Percentiles rank a stretch among this genome's conserved stretches.
These are phyloP conservation scores for Chimonanthus praecox DNA, from an alignment of 164 flowering plant species.

Conservation along the genomic window DNA sequence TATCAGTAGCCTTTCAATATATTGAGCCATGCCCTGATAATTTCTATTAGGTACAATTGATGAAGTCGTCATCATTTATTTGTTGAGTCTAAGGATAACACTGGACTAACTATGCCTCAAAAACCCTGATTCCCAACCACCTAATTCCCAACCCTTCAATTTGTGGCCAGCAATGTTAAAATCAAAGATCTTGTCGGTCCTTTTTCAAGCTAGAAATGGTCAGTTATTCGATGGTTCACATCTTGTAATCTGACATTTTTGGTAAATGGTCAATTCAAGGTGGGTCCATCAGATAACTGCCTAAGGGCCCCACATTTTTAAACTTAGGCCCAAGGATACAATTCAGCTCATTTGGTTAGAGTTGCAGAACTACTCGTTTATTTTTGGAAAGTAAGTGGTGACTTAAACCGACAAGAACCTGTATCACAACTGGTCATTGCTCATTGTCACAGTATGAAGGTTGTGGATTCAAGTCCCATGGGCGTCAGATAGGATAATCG, in stretches of 20 bases:
- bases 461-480: no score
- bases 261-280: not conserved
- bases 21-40: not conserved
- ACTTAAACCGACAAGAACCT: no score
- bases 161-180: not conserved
- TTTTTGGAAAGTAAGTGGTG: no score
- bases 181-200: no score
- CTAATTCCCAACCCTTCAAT: not conserved
- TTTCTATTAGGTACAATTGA: not conserved
- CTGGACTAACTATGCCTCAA: not conserved
- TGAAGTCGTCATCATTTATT: not conserved
- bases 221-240: not conserved
- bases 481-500: no score
- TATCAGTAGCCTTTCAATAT: no score
- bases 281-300: not conserved
- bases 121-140: no score
- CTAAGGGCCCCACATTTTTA: not conserved
- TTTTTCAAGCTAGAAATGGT: not conserved
- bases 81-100: not conserved
- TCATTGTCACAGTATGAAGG: no score
- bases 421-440: no score
- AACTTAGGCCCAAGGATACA: not conserved
- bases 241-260: not conserved
- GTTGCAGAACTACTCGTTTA: no score
- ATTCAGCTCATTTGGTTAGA: not conserved